phyloP scores from a whole-genome alignment of 2,329 filamentous ascomycete species.

The Verticillium klebahnii region DNA sequence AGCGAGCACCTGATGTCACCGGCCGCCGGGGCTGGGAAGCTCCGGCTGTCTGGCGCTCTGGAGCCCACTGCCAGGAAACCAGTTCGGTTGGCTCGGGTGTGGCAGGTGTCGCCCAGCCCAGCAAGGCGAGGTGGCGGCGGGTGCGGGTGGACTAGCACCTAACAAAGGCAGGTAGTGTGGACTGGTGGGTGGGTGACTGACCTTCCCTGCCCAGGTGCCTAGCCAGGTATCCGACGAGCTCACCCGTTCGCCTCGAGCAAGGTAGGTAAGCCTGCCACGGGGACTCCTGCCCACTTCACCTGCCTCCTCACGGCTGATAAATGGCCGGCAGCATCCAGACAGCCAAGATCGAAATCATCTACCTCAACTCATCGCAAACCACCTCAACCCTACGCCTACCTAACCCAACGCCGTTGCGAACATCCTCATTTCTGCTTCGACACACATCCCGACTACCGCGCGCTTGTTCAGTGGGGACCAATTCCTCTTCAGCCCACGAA shows the following conservation, averaged over 20 bases:
- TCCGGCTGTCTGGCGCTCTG: no score
- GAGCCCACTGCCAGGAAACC: not conserved
- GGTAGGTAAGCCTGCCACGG: no score
- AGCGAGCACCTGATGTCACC: no score
- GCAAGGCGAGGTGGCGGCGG: not conserved
- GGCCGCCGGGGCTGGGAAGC: no score
- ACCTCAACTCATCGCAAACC: not conserved
- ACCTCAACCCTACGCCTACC: not conserved
- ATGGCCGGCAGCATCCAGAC: not conserved
- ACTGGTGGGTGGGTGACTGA: not conserved
- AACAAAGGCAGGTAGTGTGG: not conserved
- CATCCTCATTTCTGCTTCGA: not conserved
- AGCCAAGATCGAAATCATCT: not conserved
- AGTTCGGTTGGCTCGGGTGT: not conserved
- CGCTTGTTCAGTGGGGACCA: slow-evolving; percentile 12
- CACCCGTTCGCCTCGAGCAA: not conserved
- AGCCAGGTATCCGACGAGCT: not conserved
- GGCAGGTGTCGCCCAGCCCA: not conserved
- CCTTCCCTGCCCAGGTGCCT: not conserved
- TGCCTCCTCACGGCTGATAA: not conserved
- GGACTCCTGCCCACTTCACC: not conserved
- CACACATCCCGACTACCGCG: slow-evolving; percentile 5
- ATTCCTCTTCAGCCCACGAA: not conserved
- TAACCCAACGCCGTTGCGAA: not conserved
- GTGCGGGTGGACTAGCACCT: not conserved